Evolutionary conservation across 1,139 yeast genomes (phyloP), one percentile per base, ranked within the genome.

Genomic region (Wickerhamomyces sp.): DNA sequence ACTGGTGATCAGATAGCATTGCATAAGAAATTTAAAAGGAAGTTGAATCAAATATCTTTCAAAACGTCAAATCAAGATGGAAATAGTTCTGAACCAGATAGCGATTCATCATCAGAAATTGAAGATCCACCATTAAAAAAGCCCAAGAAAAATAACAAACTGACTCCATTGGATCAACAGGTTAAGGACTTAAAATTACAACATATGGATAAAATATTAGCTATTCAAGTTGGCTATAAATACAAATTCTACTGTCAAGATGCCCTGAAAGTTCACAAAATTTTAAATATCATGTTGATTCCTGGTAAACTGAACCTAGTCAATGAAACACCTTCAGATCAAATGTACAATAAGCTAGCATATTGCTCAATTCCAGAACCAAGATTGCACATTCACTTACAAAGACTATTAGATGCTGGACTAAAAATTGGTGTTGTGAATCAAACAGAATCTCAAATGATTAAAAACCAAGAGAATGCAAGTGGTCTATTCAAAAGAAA

Each of bases 161-260:
- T 79, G 37, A 90, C 96, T 0, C 96, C 97, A 0, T 63, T 89
- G 36, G 97, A 89, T 50, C 73, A 73, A 44, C 97, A 90, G 57
- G 79, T 81, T 42, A 64, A 79, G 19, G 80, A 77, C 5, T 63
- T 92, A 37, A 88, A 88, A 52, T 53, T 61, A 5, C 58, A 63
- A 2, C 67, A 90, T 55, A 58, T 60, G 36, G 95, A 87, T 46
- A 84, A 86, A 35, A 52, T 92, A 2, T 65, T 92, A 7, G 79
- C 92, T 0, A 72, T 92, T 19, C 94, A 92, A 56, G 94, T 86
- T 8, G 98, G 98, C 0, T 92, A 92, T 63, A 88, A 88, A 60
- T 92, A 80, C 64, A 85, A 85, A 55, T 80, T 89, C 43, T 88
- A 78, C 58, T 96, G 95, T 0, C 73, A 78, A 40, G 97, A 90